phyloP scores from a whole-genome alignment of 2,329 filamentous ascomycete genomes.

The Aspergillus sp. region DNA sequence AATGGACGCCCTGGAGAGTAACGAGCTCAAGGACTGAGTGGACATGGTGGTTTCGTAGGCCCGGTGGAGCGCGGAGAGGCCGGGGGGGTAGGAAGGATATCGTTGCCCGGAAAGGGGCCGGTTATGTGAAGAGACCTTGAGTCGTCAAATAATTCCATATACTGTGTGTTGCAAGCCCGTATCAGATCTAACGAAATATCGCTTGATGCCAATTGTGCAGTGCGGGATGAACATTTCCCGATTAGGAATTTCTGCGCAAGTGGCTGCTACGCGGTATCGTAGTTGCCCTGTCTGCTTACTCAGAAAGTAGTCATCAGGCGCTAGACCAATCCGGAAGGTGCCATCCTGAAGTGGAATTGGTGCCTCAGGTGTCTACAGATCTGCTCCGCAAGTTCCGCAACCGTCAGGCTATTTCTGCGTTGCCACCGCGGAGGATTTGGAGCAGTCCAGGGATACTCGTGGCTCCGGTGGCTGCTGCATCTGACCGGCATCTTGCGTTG shows the following conservation, averaged over 20 bases:
- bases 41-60: constrained; percentile 32
- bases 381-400: background rate
- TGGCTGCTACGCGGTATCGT: constrained; percentile 7
- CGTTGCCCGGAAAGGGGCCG: background rate
- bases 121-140: background rate
- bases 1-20: constrained; percentile 59
- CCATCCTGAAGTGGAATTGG: background rate
- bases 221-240: constrained; percentile 23
- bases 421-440: background rate
- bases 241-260: constrained; percentile 19
- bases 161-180: background rate
- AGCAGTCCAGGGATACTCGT: background rate
- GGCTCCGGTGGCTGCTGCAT: too few relatives aligned
- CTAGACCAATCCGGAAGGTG: background rate
- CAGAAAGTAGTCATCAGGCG: background rate
- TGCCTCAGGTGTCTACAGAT: background rate
- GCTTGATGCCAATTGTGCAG: constrained; percentile 4
- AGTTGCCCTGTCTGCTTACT: background rate
- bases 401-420: background rate
- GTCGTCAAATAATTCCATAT: background rate
- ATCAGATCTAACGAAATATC: background rate
- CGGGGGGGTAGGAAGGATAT: background rate
- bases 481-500: background rate
- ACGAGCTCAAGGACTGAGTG: constrained; percentile 52
- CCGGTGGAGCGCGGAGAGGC: background rate